Conservation (phyloP, 1,139 yeast genomes). For the Candida tropicalis region DNA sequence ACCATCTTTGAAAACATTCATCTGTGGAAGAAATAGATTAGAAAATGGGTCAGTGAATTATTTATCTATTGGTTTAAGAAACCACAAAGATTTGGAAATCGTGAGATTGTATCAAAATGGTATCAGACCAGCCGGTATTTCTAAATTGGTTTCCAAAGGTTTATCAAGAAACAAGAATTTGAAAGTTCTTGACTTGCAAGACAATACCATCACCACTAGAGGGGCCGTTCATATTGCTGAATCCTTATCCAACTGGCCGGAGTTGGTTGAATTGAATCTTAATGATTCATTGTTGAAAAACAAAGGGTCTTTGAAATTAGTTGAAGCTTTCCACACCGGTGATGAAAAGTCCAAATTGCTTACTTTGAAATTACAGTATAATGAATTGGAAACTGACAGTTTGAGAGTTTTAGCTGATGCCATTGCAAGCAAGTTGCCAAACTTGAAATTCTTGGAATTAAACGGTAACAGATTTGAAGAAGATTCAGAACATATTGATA, state of each 20-base stretch:
- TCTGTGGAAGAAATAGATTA: constrained; percentile 95
- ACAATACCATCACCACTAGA: constrained; percentile 84
- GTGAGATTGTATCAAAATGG: constrained; percentile 93
- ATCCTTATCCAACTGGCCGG: constrained; percentile 43
- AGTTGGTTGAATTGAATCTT: constrained; percentile 75
- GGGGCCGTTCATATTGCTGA: constrained; percentile 60
- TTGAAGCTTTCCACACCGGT: constrained; percentile 50
- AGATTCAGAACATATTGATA: constrained; percentile 39
- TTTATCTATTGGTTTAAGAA: constrained; percentile 73
- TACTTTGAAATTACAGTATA: constrained; percentile 77
- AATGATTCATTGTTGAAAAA: constrained; percentile 87
- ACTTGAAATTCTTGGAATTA: constrained; percentile 68
- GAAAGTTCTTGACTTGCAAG: constrained; percentile 83
- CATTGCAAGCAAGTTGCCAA: constrained; percentile 57
- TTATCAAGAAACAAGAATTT: constrained; percentile 62
- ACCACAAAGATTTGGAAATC: constrained; percentile 71
- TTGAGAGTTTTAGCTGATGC: constrained; percentile 58
- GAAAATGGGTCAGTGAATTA: constrained; percentile 91
- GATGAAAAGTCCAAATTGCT: constrained; percentile 44
- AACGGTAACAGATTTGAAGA: constrained; percentile 85
- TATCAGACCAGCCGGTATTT: constrained; percentile 90
- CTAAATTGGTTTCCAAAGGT: constrained; percentile 73
- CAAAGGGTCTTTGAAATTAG: constrained; percentile 63
- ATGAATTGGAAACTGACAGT: constrained; percentile 76
- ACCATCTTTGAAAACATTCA: constrained; percentile 69